phyloP scores from a whole-genome alignment of 1,139 yeast genomes.

The Pneumocystis oryctolagi region DNA sequence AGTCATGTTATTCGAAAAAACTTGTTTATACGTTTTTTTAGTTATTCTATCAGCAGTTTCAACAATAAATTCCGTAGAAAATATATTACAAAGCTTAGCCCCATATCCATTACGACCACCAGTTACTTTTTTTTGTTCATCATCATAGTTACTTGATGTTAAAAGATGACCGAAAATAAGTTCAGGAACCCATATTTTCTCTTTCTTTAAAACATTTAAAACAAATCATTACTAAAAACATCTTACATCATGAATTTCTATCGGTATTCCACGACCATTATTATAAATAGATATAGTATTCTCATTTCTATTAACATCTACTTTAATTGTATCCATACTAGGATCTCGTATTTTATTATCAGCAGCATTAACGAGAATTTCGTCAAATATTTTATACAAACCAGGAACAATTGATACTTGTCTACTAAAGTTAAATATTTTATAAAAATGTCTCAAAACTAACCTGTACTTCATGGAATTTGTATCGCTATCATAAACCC shows the following conservation, averaged over 20 bases:
- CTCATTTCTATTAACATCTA: constrained; percentile 58
- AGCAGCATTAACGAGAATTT: constrained; percentile 93
- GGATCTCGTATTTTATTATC: constrained; percentile 96
- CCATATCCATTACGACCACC: constrained; percentile 99
- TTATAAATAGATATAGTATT: constrained; percentile 69
- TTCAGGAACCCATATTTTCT: constrained; percentile 86
- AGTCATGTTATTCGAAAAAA: constrained; percentile 81
- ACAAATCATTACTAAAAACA: background rate
- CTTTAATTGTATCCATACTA: constrained; percentile 69
- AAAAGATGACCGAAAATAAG: constrained; percentile 88
- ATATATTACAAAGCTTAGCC: constrained; percentile 87
- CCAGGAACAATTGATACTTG: constrained; percentile 85
- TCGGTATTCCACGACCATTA: constrained; percentile 92
- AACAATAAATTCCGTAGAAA: constrained; percentile 70
- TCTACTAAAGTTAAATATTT: constrained; percentile 25
- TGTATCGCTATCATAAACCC: constrained; percentile 62
- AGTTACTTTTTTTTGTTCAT: constrained; percentile 84
- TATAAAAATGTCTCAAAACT: background rate
- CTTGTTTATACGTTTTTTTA: constrained; percentile 55
- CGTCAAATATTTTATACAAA: constrained; percentile 89
- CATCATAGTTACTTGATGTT: constrained; percentile 93
- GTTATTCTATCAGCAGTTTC: constrained; percentile 74
- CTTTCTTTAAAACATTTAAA: constrained; percentile 32
- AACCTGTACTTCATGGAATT: constrained; percentile 47
- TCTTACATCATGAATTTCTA: constrained; percentile 63